Evolutionary conservation across 106 monocot genomes (phyloP).

Genomic region (Alisma plantagoaquatica): DNA sequence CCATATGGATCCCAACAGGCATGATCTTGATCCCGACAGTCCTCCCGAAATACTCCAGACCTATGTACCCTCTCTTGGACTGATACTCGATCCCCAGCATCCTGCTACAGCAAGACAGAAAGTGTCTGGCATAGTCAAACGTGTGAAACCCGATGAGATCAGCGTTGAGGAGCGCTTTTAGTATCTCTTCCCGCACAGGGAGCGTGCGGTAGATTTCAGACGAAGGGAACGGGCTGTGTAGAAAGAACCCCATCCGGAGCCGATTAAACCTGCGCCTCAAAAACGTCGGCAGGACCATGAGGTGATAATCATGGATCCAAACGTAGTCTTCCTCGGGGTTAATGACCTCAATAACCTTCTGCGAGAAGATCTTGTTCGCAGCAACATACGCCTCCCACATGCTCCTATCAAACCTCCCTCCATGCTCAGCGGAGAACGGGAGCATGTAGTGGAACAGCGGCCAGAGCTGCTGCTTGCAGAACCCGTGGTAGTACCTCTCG

Average conservation of each 20-base stretch:
- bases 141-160: slow-evolving; percentile 92
- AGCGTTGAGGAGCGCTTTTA: slow-evolving; percentile 61
- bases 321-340: slow-evolving; percentile 71
- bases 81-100: slow-evolving; percentile 74
- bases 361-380: slow-evolving; percentile 63
- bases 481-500: slow-evolving; percentile 57
- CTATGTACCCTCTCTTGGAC: slow-evolving; percentile 73
- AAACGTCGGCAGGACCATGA: slow-evolving; percentile 78
- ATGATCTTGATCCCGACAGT: slow-evolving; percentile 31
- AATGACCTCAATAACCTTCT: slow-evolving; percentile 59
- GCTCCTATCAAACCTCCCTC: slow-evolving; percentile 32
- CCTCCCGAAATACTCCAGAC: slow-evolving; percentile 51
- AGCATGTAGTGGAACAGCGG: slow-evolving; percentile 91
- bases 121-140: slow-evolving; percentile 84
- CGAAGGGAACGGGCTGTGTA: slow-evolving; percentile 75
- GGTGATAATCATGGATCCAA: slow-evolving; percentile 92
- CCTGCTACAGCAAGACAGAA: slow-evolving; percentile 67
- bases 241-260: slow-evolving; percentile 73
- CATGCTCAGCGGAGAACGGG: slow-evolving; percentile 35
- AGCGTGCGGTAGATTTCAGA: slow-evolving; percentile 72
- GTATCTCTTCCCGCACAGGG: slow-evolving; percentile 65
- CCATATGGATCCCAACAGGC: slow-evolving; percentile 31
- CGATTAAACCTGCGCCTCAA: slow-evolving; percentile 42
- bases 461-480: slow-evolving; percentile 88
- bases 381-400: slow-evolving; percentile 53